Base-by-base conservation (phyloP, 208 protist genomes). In the Trypanosoma conorhini region DNA sequence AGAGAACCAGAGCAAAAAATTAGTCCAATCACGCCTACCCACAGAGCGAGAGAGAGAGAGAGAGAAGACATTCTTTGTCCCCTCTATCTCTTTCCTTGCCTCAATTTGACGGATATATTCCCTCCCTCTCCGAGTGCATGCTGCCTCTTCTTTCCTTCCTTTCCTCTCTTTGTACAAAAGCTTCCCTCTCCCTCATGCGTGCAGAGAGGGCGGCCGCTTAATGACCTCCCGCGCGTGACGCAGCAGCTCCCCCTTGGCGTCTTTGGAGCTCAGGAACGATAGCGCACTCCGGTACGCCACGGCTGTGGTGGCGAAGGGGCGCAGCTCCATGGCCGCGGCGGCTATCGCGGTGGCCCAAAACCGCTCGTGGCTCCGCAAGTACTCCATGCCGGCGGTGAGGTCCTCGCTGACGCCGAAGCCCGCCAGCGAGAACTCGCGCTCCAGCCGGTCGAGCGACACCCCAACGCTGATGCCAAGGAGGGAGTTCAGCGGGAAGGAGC, bases 271-370 rank as follows among this genome's bases (percentile, higher is more conserved):
- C 13, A 86, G 22, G 52, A 72, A 85, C 15, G 10, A 3, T 22
- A 68, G 51, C 12, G 83, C 83, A 17, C 72, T 74, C 12, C 38
- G 48, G 42, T 72, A 67, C 15, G 60, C 67, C 10, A 89, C 63
- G 10, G 52, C 72, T 15, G 74, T 79, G n/a, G 76, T 48, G 4
- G 46, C 58, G 40, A 73, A 56, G 40, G 55, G 51, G 22, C 46
- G 31, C 28, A 52, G n/a, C 30, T 74, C 62, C 46, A 86, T 79
- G 46, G 74, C 76, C 3, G 70, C 73, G 40, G 79, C 63, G 31
- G 72, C 83, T 8, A 92, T 64, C 2, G 80, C 79, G 0, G 84
- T 89, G 19, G 84, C 84, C 84, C 80, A 89, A 51, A 76, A 48
- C 3, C 62, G 68, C 33, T 69, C 74, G n/a, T 70, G 50, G 17